Base-by-base conservation (phyloP, 495 filamentous ascomycete species). In the Trichoderma asperelloides region DNA sequence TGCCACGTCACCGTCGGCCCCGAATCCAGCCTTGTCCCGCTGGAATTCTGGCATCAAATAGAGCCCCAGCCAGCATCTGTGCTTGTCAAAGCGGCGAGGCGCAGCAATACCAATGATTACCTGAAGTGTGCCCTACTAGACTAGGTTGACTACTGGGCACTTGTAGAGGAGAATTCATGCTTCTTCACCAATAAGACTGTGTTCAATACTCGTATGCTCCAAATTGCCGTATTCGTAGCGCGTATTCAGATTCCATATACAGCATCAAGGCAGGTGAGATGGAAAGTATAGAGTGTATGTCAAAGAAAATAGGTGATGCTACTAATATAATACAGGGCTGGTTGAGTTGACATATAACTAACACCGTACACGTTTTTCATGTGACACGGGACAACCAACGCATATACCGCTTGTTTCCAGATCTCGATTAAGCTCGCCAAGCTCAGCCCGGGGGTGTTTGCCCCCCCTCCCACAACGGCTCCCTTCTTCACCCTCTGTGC, bases 61-160 rank as follows among this genome's bases (percentile, higher is more conserved):
- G 18, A 45, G 41, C 41, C 18, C 12, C 0, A 37, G 33, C 33
- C 5, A 8, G 33, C 33, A 37, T 37, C 33, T 37, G 33, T 37
- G 33, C 33, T n/a, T 51, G 55, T 60, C 55, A 27, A 60, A 60
- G 55, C 55, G 55, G 23, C 55, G 55, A 60, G 55, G 55, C 55
- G 55, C 55, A 60, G 55, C 55, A 60, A 18, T 37, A 60, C 27
- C 55, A 28, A 8, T 30, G 25, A 30, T 30, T 2, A 37, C 33
- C 33, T 8, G 23, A 28, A 16, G 23, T 30, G n/a, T 30, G 55
- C 55, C 55, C 55, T 60, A 25, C 25, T 16, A 30, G 55, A 25
- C 25, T 16, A 30, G 55, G 55, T 27, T 27, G 55, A 60, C 27
- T 30, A 30, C 55, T 1, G n/a, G 23, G 55, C 55, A 16, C 1